phyloP scores from a whole-genome alignment of 345 rosid genomes.

The Theobroma cacao region DNA sequence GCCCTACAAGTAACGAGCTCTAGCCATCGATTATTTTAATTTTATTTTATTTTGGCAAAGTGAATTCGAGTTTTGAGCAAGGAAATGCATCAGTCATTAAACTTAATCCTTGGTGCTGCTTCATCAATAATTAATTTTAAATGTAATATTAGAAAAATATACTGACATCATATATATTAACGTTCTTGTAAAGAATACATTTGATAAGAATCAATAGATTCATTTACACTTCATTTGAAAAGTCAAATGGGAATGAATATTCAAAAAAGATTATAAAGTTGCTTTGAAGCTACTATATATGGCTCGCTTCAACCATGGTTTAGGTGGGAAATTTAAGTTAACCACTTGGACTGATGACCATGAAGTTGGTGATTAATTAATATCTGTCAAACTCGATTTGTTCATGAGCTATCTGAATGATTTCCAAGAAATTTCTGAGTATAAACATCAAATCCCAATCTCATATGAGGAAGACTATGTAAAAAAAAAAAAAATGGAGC shows the following conservation, averaged over 20 bases:
- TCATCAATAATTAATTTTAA: no score
- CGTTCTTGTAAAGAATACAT: no score
- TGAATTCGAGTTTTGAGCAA: no score
- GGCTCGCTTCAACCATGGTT: neutral
- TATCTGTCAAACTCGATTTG: neutral
- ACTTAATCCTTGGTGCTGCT: no score
- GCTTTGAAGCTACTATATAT: neutral
- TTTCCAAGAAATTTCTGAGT: neutral
- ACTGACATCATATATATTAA: neutral
- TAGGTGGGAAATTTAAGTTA: neutral
- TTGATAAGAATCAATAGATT: neutral
- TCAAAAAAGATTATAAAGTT: neutral
- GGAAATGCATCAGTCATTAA: no score
- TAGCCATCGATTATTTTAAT: no score
- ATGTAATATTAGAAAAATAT: no score
- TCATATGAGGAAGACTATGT: neutral
- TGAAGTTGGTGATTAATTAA: no score
- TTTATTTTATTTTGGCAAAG: no score
- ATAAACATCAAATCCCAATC: no score
- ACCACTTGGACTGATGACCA: neutral
- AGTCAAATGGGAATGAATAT: neutral
- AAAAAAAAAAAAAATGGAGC: neutral
- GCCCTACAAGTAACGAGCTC: no score
- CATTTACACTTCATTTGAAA: neutral
- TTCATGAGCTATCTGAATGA: neutral